Base-by-base conservation (phyloP, 345 rosid genomes). In the Syzygium aqueum region DNA sequence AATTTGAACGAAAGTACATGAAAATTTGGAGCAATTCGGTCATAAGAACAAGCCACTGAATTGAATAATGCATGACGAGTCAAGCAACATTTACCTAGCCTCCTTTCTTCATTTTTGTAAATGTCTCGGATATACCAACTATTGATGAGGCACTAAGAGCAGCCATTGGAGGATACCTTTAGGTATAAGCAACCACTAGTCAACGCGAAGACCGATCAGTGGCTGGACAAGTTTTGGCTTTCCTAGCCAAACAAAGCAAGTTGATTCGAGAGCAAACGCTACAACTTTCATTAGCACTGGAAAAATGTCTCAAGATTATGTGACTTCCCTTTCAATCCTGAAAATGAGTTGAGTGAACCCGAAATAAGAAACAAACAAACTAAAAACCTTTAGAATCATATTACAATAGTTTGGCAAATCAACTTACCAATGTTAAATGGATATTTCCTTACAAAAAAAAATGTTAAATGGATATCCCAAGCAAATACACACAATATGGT, bases 61-160 rank as follows among this genome's bases (percentile, higher is more conserved):
- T 12, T 19, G 78, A 46, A 67, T 4, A 33, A 17, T 7, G 43
- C 3, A 67, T 0, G 12, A 5, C 3, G 5, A 67, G 43, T 33
- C 23, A 4, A 67, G 0, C 40, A 11, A 65, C 40, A 28, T 93
- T 85, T 92, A 95, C 98, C 92, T 95, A 94, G 88, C 96, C 94
- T 90, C 92, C 90, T 80, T 92, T 88, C 80, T 90, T 94, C 88
- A 97, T 92, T 87, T 88, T 90, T 87, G 96, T 86, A 90, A 95
- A 95, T 40, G 96, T 94, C 85, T 94, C 94, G 9, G 95, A 88
- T 11, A 96, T 89, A 86, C 98, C 91, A 61, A 93, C 88, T 3
- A 90, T 88, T 22, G 92, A 89, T 25, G 90, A 85, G 43, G 91
- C 27, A 54, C 93, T 89, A 89, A 92, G 87, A 87, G 90, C 27